Percentiles rank a stretch among this genome's conserved stretches.
Conservation (phyloP, 108 stramenopile genomes). For the Skeletonema costatum region DNA sequence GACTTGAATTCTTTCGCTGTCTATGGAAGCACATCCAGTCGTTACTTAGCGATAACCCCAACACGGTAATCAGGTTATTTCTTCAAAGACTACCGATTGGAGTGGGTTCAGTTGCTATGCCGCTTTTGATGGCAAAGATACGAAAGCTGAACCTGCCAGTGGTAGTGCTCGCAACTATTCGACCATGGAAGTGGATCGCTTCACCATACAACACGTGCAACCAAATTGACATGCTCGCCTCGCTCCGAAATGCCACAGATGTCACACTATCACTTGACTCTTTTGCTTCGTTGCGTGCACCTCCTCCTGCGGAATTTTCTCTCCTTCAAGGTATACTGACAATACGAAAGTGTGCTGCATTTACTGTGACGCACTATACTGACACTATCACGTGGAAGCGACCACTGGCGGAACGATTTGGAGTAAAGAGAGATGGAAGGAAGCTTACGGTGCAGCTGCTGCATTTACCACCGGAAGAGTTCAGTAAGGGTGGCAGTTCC, state of each 20-base stretch:
- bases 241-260: constrained; percentile 37
- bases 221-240: constrained; percentile 33
- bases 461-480: constrained; percentile 88
- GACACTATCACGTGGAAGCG: constrained; percentile 66
- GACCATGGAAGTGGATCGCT: constrained; percentile 55
- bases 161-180: constrained; percentile 60
- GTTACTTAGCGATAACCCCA: constrained; percentile 8
- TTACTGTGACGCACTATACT: constrained; percentile 59
- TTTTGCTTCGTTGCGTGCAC: constrained; percentile 47
- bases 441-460: constrained; percentile 78
- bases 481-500: constrained; percentile 35
- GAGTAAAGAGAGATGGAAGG: constrained; percentile 83
- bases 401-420: constrained; percentile 68
- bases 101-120: constrained; percentile 54
- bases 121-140: constrained; percentile 70
- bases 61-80: constrained; percentile 64
- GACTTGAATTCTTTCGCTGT: constrained; percentile 33
- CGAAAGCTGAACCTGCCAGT: constrained; percentile 67
- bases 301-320: constrained; percentile 84
- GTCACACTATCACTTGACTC: constrained; percentile 37
- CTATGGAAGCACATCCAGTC: constrained; percentile 47
- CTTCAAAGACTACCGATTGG: constrained; percentile 56
- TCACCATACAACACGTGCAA: constrained; percentile 7
- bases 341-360: constrained; percentile 64
- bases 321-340: constrained; percentile 74